Conservation (phyloP, 2,329 filamentous ascomycete genomes). For the Tetracladium maxilliforme region DNA sequence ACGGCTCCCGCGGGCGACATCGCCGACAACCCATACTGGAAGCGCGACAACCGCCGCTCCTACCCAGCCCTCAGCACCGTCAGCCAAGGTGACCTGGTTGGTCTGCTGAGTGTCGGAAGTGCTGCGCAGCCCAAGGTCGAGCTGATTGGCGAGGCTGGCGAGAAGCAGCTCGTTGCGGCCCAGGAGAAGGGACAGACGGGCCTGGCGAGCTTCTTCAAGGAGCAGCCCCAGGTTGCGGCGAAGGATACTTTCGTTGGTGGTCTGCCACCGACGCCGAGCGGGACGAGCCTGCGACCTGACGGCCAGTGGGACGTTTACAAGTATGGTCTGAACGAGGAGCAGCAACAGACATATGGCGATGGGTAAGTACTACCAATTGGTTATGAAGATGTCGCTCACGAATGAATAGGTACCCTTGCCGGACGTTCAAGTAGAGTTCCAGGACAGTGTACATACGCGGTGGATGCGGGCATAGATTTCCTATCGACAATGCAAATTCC, state of each 20-base stretch:
- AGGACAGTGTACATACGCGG: too few relatives aligned
- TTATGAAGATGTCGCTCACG: slow-evolving; percentile 13
- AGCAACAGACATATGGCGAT: slow-evolving; percentile 57
- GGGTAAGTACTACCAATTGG: slow-evolving; percentile 39
- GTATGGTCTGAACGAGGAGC: slow-evolving; percentile 47
- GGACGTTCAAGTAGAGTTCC: slow-evolving; percentile 42
- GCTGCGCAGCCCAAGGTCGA: slow-evolving; percentile 69
- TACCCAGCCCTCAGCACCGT: slow-evolving; percentile 74
- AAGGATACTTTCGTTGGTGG: slow-evolving; percentile 59
- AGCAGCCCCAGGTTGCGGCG: slow-evolving; percentile 34
- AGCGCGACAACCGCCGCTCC: slow-evolving; percentile 71
- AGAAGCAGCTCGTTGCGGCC: slow-evolving; percentile 58
- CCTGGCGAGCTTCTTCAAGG: slow-evolving; percentile 60
- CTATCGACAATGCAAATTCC: too few relatives aligned
- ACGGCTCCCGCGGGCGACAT: slow-evolving; percentile 75
- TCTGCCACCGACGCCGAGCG: slow-evolving; percentile 73
- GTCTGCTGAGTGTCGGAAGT: slow-evolving; percentile 73
- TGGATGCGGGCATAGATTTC: too few relatives aligned
- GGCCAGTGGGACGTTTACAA: slow-evolving; percentile 52
- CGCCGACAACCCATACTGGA: slow-evolving; percentile 91
- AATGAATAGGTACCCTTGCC: slow-evolving; percentile 42
- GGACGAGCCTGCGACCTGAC: slow-evolving; percentile 31
- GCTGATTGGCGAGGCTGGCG: slow-evolving; percentile 61
- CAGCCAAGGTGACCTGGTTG: slow-evolving; percentile 72
- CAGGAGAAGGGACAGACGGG: slow-evolving; percentile 61